Evolutionary conservation across 805 yeast species (phyloP).

Genomic region (Sugiyamaella boreocaroliniensis): DNA sequence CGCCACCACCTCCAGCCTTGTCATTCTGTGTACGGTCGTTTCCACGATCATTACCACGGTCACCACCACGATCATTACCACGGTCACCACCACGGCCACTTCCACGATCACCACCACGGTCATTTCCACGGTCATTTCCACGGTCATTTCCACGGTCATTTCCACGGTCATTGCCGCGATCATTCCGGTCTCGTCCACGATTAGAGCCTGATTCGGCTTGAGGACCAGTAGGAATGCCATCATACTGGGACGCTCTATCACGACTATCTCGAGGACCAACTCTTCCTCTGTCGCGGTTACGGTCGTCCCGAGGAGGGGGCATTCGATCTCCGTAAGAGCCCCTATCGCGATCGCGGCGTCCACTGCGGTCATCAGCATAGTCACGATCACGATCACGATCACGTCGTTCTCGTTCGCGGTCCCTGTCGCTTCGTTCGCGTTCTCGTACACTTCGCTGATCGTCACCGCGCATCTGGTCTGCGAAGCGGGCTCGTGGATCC

Average conservation of each 20-base stretch:
- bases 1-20: too few species aligned
- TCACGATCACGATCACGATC: conserved; percentile 10
- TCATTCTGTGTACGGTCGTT: not conserved
- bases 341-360: not conserved
- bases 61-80: too few species aligned
- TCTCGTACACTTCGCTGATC: conserved; percentile 6
- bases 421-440: conserved; percentile 13
- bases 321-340: not conserved
- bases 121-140: not conserved
- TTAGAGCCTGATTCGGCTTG: not conserved
- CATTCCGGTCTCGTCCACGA: not conserved
- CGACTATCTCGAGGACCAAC: not conserved
- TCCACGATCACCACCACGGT: too few species aligned
- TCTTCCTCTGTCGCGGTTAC: not conserved
- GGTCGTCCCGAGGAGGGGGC: not conserved
- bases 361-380: conserved; percentile 4
- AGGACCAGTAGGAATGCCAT: not conserved
- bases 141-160: not conserved
- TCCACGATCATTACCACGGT: not conserved
- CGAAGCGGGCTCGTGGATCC: not conserved
- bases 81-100: too few species aligned
- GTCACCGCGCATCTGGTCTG: not conserved
- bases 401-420: conserved; percentile 14
- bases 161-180: not conserved
- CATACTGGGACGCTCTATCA: not conserved